Percentiles rank a stretch among this genome's conserved stretches.
Evolutionary conservation across 345 rosid genomes (phyloP).

Genomic region (Eucalyptus cladocalyx): DNA sequence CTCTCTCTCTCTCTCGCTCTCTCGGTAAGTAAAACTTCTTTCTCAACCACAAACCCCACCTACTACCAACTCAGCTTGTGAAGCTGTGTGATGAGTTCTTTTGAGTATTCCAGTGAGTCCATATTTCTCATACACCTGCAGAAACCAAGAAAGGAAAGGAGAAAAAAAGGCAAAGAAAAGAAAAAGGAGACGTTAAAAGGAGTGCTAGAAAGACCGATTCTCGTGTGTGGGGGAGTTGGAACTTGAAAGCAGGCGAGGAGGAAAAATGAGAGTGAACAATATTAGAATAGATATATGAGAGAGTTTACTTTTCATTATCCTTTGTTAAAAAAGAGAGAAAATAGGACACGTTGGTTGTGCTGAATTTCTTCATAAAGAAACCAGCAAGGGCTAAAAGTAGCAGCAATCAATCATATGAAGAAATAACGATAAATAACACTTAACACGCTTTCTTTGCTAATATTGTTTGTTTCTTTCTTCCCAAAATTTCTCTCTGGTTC

Average conservation of each 20-base stretch:
- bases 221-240: neutral
- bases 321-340: neutral
- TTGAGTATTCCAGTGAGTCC: neutral
- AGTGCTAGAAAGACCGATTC: slow-evolving; percentile 28
- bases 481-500: neutral
- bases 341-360: slow-evolving; percentile 3
- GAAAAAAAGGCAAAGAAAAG: neutral
- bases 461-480: neutral
- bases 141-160: slow-evolving; percentile 3
- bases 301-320: neutral
- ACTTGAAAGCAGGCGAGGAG: slow-evolving; percentile 11
- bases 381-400: neutral
- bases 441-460: neutral
- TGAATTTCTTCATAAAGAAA: slow-evolving; percentile 27
- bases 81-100: slow-evolving; percentile 9
- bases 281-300: neutral
- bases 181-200: slow-evolving; percentile 6
- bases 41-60: slow-evolving; percentile 46
- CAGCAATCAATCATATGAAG: neutral
- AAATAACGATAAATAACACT: neutral
- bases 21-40: slow-evolving; percentile 26
- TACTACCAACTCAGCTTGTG: slow-evolving; percentile 14
- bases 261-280: neutral
- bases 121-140: slow-evolving; percentile 36
- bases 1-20: slow-evolving; percentile 1